Percentiles rank a stretch among this genome's conserved stretches.
phyloP scores from a whole-genome alignment of 176 grass and related monocot genomes.

The Sorghum bicolor region Sorghum_bicolor_NCBIv3 NC_012872.2:73223001-73223500 shows the following conservation, averaged over 20 bases:
- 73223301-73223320: background rate
- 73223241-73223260: background rate
- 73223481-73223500: background rate
- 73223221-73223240: background rate
- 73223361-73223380: background rate
- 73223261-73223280: background rate
- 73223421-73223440: background rate
- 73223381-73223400: background rate
- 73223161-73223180: background rate
- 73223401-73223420: background rate
- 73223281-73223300: background rate
- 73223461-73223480: background rate
- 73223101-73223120: background rate
- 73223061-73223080: background rate
- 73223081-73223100: background rate
- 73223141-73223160: background rate
- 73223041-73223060: slow-evolving; percentile 15
- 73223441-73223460: background rate
- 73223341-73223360: background rate
- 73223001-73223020: background rate
- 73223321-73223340: too few species aligned
- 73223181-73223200: background rate
- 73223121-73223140: background rate
- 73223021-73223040: slow-evolving; percentile 33
- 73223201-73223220: background rate